Conservation (phyloP, 768 basidiomycete species). For the Cantharellus cinnabarinus region DNA sequence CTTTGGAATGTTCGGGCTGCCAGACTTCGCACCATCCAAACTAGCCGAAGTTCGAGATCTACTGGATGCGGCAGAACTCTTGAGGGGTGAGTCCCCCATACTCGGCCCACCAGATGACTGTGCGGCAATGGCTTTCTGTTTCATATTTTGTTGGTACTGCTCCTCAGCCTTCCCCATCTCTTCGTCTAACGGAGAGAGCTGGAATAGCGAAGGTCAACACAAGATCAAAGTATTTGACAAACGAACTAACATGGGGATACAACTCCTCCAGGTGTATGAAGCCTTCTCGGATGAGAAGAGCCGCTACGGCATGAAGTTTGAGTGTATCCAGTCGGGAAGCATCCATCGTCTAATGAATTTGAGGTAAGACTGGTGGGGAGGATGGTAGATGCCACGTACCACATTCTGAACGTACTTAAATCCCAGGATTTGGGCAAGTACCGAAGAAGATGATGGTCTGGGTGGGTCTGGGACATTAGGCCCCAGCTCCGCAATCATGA, state of each 20-base stretch:
- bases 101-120: conserved; percentile 12
- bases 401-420: conserved; percentile 92
- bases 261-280: conserved; percentile 75
- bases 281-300: conserved; percentile 75
- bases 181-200: conserved; percentile 58
- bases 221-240: conserved; percentile 2
- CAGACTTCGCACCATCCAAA: conserved; percentile 7
- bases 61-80: conserved; percentile 17
- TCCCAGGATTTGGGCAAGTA: conserved; percentile 82
- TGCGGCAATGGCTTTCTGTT: conserved; percentile 40
- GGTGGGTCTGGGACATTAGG: neutral
- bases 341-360: no score
- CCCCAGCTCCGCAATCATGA: conserved; percentile 29
- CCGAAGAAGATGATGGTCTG: conserved; percentile 22
- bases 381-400: conserved; percentile 22
- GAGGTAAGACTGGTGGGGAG: no score
- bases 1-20: conserved; percentile 10
- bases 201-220: conserved; percentile 4
- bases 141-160: conserved; percentile 42
- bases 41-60: conserved; percentile 10
- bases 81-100: conserved; percentile 19
- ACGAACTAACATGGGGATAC: conserved; percentile 60
- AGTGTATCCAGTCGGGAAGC: conserved; percentile 22
- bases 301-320: conserved; percentile 61
- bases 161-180: conserved; percentile 50